Evolutionary conservation across 495 filamentous ascomycete species (phyloP).

Genomic region (Halenospora varia): DNA sequence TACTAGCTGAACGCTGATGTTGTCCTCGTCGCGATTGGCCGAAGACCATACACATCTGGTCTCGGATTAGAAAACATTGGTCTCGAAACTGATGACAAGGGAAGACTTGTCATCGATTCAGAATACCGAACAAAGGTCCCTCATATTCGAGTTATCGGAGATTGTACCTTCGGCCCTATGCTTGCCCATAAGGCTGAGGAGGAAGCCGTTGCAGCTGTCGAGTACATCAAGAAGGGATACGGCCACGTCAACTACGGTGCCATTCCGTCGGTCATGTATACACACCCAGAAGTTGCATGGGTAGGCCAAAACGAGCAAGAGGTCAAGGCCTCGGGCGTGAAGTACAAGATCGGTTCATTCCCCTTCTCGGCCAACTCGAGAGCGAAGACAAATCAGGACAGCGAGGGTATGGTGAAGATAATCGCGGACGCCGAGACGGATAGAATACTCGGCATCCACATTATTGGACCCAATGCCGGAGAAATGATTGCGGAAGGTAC

Average conservation of each 20-base stretch:
- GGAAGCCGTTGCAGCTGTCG: conserved; percentile 88
- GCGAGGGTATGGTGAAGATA: conserved; percentile 96
- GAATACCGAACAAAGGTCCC: conserved; percentile 97
- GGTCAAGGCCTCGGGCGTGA: conserved; percentile 80
- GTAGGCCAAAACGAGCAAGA: conserved; percentile 98
- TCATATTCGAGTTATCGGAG: conserved; percentile 95
- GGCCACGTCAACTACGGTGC: conserved; percentile 98
- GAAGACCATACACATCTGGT: conserved; percentile 87
- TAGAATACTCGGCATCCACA: conserved; percentile 91
- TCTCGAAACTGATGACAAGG: conserved; percentile 88
- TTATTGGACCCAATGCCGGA: conserved; percentile 91
- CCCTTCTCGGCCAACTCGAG: conserved; percentile 96
- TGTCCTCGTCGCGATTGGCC: conserved; percentile 94
- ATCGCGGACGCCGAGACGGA: conserved; percentile 95
- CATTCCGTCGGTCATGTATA: conserved; percentile 99
- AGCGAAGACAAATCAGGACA: conserved; percentile 98
- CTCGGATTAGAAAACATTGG: conserved; percentile 92
- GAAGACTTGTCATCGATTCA: conserved; percentile 92
- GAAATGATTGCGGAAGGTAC: conserved; percentile 99
- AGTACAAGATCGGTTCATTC: conserved; percentile 89
- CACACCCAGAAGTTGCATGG: conserved; percentile 97
- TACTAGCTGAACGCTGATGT: conserved; percentile 86
- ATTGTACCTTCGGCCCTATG: conserved; percentile 98
- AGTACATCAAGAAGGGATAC: conserved; percentile 95
- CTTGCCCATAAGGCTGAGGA: conserved; percentile 99